Evolutionary conservation across 352 stramenopile species (phyloP).

Genomic region (Phytophthora capsici): DNA sequence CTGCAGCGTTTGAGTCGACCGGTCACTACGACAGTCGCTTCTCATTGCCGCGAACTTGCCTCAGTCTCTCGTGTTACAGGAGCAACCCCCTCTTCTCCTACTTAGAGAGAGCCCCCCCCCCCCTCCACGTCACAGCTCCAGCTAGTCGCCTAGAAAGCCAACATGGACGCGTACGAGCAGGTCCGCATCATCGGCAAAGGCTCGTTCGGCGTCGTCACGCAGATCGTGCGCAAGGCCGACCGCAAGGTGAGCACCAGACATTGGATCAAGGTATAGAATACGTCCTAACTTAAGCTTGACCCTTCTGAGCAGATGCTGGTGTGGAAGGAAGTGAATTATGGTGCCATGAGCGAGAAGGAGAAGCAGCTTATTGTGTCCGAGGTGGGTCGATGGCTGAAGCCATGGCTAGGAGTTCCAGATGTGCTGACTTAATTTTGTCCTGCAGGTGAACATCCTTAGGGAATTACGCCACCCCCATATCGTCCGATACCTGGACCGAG

Average conservation of each 20-base stretch:
- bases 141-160: too few species aligned
- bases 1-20: conserved; percentile 2
- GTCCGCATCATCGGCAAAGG: conserved; percentile 91
- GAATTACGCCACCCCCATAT: conserved; percentile 94
- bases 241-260: conserved; percentile 63
- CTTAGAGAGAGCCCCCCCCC: neutral
- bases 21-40: conserved; percentile 13
- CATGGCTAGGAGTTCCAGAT: neutral
- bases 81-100: neutral
- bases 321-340: conserved; percentile 94
- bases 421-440: neutral
- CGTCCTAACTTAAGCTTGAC: conserved; percentile 5
- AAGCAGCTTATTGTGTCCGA: conserved; percentile 95
- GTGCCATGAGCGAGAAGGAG: conserved; percentile 93
- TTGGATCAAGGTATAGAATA: neutral
- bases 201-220: conserved; percentile 92
- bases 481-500: conserved; percentile 93
- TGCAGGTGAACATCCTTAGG: conserved; percentile 92
- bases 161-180: conserved; percentile 90
- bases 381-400: conserved; percentile 37
- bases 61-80: conserved; percentile 25
- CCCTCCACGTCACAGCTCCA: neutral
- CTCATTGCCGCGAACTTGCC: conserved; percentile 13
- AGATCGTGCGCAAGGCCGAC: conserved; percentile 91
- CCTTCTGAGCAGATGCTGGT: conserved; percentile 89